phyloP scores from a whole-genome alignment of 225 moss, liverwort and hornwort genomes.

The Sphagnum tenellum region DNA sequence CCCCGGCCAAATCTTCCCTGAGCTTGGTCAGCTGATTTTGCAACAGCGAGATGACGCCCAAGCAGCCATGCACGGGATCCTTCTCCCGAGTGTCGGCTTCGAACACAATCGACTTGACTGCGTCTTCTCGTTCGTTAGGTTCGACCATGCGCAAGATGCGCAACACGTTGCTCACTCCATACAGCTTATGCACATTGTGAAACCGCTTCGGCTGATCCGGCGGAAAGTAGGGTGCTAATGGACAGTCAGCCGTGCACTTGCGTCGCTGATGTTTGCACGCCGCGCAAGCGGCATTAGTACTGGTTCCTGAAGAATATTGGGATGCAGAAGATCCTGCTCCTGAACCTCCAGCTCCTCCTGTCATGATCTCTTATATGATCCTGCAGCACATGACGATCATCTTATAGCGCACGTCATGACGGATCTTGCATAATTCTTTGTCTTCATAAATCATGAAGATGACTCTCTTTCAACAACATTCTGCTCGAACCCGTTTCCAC shows the following conservation, averaged over 20 bases:
- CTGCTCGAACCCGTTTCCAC: too few species aligned
- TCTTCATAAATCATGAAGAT: too few species aligned
- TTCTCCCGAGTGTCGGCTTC: slow-evolving; percentile 14
- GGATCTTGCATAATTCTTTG: too few species aligned
- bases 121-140: slow-evolving; percentile 5
- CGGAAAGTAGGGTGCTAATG: slow-evolving; percentile 16
- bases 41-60: neutral
- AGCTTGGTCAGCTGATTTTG: slow-evolving; percentile 2
- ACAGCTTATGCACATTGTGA: slow-evolving; percentile 16
- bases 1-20: slow-evolving; percentile 5
- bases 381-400: too few species aligned
- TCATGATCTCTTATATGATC: too few species aligned
- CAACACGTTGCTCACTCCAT: slow-evolving; percentile 12
- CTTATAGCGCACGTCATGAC: too few species aligned
- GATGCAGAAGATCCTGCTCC: too few species aligned
- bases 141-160: slow-evolving; percentile 8
- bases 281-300: slow-evolving; percentile 11
- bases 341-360: too few species aligned
- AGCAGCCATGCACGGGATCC: slow-evolving; percentile 8
- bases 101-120: slow-evolving; percentile 12
- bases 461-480: too few species aligned
- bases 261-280: slow-evolving; percentile 22
- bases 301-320: neutral
- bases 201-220: slow-evolving; percentile 24
- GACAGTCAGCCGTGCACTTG: slow-evolving; percentile 16